Evolutionary conservation across 176 grass and related monocot species (phyloP).

Genomic region (Cenchrus purpureus): DNA sequence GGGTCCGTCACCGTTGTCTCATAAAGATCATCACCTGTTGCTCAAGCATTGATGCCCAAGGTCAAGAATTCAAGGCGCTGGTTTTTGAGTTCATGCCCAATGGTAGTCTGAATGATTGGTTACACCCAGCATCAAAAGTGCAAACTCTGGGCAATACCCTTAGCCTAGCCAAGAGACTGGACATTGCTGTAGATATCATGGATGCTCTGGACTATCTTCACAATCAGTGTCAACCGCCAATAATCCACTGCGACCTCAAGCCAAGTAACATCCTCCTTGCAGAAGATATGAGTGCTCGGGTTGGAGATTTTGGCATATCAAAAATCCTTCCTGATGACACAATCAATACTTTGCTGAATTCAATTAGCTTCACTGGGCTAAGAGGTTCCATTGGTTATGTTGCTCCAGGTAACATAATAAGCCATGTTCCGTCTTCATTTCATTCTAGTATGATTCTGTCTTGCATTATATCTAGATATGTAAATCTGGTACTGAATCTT

Average conservation of each 20-base stretch:
- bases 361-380: constrained; percentile 17
- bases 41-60: constrained; percentile 33
- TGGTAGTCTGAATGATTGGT: constrained; percentile 30
- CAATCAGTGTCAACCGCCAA: constrained; percentile 15
- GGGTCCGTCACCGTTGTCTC: constrained; percentile 36
- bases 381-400: constrained; percentile 53
- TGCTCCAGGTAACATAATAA: constrained; percentile 41
- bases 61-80: constrained; percentile 47
- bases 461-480: not conserved
- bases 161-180: constrained; percentile 21
- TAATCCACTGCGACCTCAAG: constrained; percentile 67
- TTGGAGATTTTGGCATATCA: constrained; percentile 54
- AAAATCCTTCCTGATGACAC: constrained; percentile 34
- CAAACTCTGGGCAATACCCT: not conserved
- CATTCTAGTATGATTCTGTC: not conserved
- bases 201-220: constrained; percentile 35
- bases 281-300: constrained; percentile 49
- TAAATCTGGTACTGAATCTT: not conserved
- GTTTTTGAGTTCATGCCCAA: constrained; percentile 40
- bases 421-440: not conserved
- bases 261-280: constrained; percentile 62
- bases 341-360: not conserved
- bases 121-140: constrained; percentile 25
- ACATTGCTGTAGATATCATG: constrained; percentile 27
- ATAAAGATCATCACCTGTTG: constrained; percentile 45